These are phyloP conservation scores for Eleusine indica DNA, from an alignment of 176 grass and related monocot species.

Conservation along the genomic window DNA sequence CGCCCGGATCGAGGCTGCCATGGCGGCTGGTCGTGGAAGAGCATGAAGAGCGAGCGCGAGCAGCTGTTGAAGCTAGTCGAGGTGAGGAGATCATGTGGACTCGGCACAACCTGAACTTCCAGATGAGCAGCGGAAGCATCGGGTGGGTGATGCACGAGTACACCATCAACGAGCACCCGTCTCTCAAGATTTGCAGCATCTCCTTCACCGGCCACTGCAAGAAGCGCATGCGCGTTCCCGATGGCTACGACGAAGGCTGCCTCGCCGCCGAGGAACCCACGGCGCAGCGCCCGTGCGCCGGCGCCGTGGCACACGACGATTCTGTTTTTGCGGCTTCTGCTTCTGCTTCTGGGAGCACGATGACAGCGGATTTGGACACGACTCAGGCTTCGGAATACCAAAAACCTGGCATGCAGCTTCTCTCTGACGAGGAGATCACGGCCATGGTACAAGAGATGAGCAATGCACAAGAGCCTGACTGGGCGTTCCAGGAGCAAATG, in stretches of 20 bases:
- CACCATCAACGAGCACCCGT: not conserved
- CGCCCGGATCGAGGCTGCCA: not conserved
- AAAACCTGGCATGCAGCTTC: too few species aligned
- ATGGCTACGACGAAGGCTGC: not conserved
- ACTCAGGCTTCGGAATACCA: too few species aligned
- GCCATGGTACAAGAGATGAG: too few species aligned
- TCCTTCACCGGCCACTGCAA: slow-evolving; percentile 26
- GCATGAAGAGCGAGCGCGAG: not conserved
- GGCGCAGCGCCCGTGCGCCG: too few species aligned
- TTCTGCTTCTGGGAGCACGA: too few species aligned
- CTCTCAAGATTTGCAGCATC: not conserved
- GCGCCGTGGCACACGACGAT: too few species aligned
- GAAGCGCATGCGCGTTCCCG: not conserved
- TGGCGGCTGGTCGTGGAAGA: not conserved
- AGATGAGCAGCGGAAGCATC: not conserved
- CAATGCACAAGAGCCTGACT: too few species aligned
- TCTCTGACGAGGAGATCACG: too few species aligned
- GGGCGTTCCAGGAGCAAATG: too few species aligned
- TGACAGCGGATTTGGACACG: too few species aligned
- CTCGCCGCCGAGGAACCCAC: not conserved
- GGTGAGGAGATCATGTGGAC: not conserved
- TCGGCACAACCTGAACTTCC: not conserved
- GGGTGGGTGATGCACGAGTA: slow-evolving; percentile 49
- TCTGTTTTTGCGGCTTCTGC: too few species aligned
- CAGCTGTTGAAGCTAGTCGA: too few species aligned